Percentiles rank a stretch among this genome's conserved stretches.
phyloP scores from a whole-genome alignment of 345 rosid genomes.

The Populus tremula region DNA sequence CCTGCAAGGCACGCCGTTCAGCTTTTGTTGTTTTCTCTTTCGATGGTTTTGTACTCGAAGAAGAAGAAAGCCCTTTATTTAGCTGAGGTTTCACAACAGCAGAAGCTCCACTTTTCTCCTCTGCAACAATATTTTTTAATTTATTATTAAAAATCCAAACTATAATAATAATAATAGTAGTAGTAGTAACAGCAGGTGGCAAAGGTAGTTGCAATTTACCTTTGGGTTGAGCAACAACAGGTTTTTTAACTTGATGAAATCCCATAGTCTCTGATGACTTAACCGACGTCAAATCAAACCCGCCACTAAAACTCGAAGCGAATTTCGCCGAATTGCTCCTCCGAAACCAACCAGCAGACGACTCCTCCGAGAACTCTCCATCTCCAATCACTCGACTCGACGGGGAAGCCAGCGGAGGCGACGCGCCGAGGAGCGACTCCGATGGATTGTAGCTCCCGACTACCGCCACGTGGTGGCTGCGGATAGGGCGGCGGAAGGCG shows the following conservation, averaged over 20 bases:
- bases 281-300: constrained; percentile 60
- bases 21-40: constrained; percentile 27
- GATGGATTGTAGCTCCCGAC: constrained; percentile 62
- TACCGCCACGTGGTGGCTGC: constrained; percentile 28
- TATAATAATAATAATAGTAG: neutral
- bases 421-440: constrained; percentile 51
- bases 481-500: constrained; percentile 25
- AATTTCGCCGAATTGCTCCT: constrained; percentile 54
- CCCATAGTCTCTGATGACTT: constrained; percentile 18
- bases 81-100: constrained; percentile 7
- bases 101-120: constrained; percentile 13
- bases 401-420: constrained; percentile 34
- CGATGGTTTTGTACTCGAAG: constrained; percentile 11
- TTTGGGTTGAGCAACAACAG: neutral
- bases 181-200: neutral
- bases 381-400: constrained; percentile 33
- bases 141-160: neutral
- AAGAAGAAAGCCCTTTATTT: constrained; percentile 3
- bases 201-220: no score
- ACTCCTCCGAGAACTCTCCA: constrained; percentile 50
- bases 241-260: constrained; percentile 13
- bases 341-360: constrained; percentile 47
- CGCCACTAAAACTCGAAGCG: constrained; percentile 65
- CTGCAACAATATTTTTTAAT: constrained; percentile 4
- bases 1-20: constrained; percentile 37